Evolutionary conservation across 441 rosid genomes (phyloP), one percentile per base, ranked within the genome.

Genomic region (Sinapis alba): DNA sequence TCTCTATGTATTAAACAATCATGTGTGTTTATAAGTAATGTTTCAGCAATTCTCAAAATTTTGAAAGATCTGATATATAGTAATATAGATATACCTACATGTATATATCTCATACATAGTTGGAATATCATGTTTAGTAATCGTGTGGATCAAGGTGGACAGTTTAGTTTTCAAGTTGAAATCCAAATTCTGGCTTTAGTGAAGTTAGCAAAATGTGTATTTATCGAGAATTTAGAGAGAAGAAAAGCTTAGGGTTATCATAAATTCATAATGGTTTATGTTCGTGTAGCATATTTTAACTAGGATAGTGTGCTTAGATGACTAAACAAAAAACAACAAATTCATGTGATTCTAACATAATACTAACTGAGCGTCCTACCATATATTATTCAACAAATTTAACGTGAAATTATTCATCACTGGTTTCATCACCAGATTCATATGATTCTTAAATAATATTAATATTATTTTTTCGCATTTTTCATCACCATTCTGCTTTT

Each of bases 111-210:
- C n/a, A n/a, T n/a, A 5, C 12, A 15, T 61, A 12, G 26, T n/a
- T 61, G 4, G 12, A 34, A n/a, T 61, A n/a, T 32, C 4, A 32
- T 19, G 62, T 62, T 47, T 72, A 36, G 63, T 34, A 51, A 73
- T 64, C 57, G 66, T 72, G 45, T 72, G 57, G 77, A 73, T 65
- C 71, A 41, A 41, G 65, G 24, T 54, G 71, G 45, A 26, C 4
- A 62, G 16, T 26, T 58, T 58, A 34, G 18, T 60, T 10, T 71
- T 62, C 20, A 56, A 54, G 15, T 56, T 73, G 28, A 36, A 51
- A 62, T 34, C 57, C 1, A 15, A 7, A 26, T 26, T 28, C 66
- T 32, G 68, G 41, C 2, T 9, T 43, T 7, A 59, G 78, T 66
- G 67, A 74, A 67, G 68, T 45, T 59, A 15, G 50, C 18, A 43